Base-by-base conservation (phyloP, 1,284 basidiomycete genomes). In the Apiotrichum veenhuisii region DNA sequence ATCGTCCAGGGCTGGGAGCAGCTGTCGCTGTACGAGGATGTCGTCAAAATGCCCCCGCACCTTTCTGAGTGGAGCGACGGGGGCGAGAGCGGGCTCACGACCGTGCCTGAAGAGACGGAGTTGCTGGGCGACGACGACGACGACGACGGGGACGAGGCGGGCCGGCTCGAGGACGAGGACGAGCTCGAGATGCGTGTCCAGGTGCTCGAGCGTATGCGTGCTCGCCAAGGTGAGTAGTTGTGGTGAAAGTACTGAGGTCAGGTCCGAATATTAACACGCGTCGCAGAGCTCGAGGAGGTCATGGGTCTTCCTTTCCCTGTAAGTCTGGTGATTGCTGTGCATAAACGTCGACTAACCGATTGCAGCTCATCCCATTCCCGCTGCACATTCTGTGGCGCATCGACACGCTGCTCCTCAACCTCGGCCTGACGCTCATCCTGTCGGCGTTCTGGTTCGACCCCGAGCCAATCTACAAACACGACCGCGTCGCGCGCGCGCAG, bases 371-470 rank as follows among this genome's bases (percentile, higher is more conserved):
- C 43, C 73, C 74, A 0, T 66, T 77, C 55, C 64, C 74, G 1
- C 65, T 77, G 12, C 76, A 76, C 51, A 61, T 76, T 3, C 65
- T 77, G 5, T 77, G 76, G 76, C 66, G 76, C 42, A 63, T 78
- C 33, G 76, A 78, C 54, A 74, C 75, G 40, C 68, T 78, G 4
- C 67, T 78, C 0, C 67, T 78, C 54, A 78, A 77, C 57, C 71
- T 78, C n/a, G 76, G 76, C 27, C 62, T 78, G 3, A 78, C 76
- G n/a, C 64, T 78, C 7, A 66, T 77, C 49, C 65, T 76, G 38
- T 73, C 74, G 10, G 69, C 74, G 8, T 76, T 68, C 64, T 77
- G 73, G 59, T 73, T 69, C 61, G 68, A 76, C 64, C 66, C 75
- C 3, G 61, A 64, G 26, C 76, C 74, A 1, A 70, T 77, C 33